Conservation (phyloP, 768 basidiomycete species). For the Boletus sp. region DNA sequence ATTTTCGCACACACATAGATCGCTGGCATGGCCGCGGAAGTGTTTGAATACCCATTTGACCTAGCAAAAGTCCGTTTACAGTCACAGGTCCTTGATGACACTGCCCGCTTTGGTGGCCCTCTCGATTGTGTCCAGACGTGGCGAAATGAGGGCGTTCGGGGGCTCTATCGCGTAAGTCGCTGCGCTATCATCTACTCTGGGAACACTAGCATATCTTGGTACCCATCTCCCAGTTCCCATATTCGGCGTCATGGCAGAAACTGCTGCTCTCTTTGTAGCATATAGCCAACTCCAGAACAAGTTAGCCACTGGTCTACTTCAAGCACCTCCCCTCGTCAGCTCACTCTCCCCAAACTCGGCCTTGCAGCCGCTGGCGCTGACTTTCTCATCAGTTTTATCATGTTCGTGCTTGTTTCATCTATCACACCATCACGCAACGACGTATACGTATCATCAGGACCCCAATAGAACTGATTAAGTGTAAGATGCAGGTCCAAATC, state of each 20-base stretch:
- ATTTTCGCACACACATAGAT: slow-evolving; percentile 38
- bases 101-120: slow-evolving; percentile 56
- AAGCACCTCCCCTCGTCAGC: slow-evolving; percentile 31
- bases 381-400: slow-evolving; percentile 73
- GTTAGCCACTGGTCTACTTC: slow-evolving; percentile 42
- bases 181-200: neutral
- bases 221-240: slow-evolving; percentile 69
- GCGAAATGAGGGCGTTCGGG: slow-evolving; percentile 53
- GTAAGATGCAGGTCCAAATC: slow-evolving; percentile 94
- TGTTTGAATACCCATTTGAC: slow-evolving; percentile 93
- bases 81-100: slow-evolving; percentile 73
- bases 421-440: slow-evolving; percentile 1
- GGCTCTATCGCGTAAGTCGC: slow-evolving; percentile 49
- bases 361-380: slow-evolving; percentile 81
- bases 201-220: slow-evolving; percentile 1
- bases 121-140: slow-evolving; percentile 61
- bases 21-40: slow-evolving; percentile 82
- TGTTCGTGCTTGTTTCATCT: slow-evolving; percentile 47
- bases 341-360: slow-evolving; percentile 64
- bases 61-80: slow-evolving; percentile 90
- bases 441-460: slow-evolving; percentile 47
- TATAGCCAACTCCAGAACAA: slow-evolving; percentile 72
- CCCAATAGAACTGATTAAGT: slow-evolving; percentile 92
- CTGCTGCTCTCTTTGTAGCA: slow-evolving; percentile 77
- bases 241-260: slow-evolving; percentile 85